These are phyloP conservation scores for Lentinula novae-zelandiae DNA, from an alignment of 1,284 basidiomycete genomes.

Conservation along the genomic window DNA sequence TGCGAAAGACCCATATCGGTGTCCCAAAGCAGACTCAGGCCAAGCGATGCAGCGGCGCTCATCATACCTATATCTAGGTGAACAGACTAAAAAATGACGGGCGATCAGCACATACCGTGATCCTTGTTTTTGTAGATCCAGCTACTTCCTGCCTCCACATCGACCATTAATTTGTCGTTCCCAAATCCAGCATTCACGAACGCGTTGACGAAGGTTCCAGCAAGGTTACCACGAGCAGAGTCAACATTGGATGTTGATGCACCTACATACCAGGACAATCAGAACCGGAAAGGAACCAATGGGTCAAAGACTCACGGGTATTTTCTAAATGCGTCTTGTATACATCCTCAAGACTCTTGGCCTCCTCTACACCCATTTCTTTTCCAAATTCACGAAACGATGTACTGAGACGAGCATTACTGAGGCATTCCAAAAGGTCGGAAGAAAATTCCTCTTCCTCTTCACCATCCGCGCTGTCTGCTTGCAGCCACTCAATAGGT, in stretches of 20 bases:
- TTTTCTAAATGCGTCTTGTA: constrained; percentile 98
- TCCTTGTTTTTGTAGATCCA: constrained; percentile 99
- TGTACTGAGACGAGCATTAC: constrained; percentile 79
- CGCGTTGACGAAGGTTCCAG: constrained; percentile 97
- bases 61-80: constrained; percentile 72
- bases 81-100: neutral
- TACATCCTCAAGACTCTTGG: constrained; percentile 93
- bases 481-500: constrained; percentile 87
- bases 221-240: constrained; percentile 92
- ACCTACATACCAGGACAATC: constrained; percentile 31
- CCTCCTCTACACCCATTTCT: constrained; percentile 88
- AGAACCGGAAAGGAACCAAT: neutral
- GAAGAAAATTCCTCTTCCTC: constrained; percentile 63
- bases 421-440: constrained; percentile 82
- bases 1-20: constrained; percentile 92
- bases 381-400: constrained; percentile 94
- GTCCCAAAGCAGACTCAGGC: constrained; percentile 94
- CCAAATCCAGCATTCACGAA: constrained; percentile 99
- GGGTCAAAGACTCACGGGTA: constrained; percentile 46
- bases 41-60: constrained; percentile 93
- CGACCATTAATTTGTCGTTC: constrained; percentile 98
- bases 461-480: constrained; percentile 19
- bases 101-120: constrained; percentile 54
- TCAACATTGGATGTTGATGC: constrained; percentile 74
- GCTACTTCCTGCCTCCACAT: constrained; percentile 92